Percentiles rank a stretch among this genome's conserved stretches.
These are phyloP conservation scores for Curvularia sp. DNA, from an alignment of 2,329 filamentous ascomycete genomes.

Conservation along the genomic window DNA sequence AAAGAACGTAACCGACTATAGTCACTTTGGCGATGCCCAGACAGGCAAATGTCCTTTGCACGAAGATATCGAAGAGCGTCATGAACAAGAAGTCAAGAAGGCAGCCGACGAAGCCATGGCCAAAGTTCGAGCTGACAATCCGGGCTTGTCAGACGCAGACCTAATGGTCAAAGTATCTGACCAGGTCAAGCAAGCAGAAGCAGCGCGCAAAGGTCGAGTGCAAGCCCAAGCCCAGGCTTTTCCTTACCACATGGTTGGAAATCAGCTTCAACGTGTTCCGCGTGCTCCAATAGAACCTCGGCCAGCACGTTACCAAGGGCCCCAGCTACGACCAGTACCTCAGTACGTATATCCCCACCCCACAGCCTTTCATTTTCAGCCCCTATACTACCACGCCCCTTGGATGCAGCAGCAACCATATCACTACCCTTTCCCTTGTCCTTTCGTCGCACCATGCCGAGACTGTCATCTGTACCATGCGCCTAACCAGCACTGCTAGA, in stretches of 20 bases:
- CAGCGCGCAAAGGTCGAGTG: conserved; percentile 31
- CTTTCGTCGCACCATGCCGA: conserved; percentile 9
- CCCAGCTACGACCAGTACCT: conserved; percentile 6
- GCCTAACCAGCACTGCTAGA: conserved; percentile 21
- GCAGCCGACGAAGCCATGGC: conserved; percentile 67
- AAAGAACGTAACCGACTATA: conserved; percentile 66
- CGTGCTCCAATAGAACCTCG: conserved; percentile 1
- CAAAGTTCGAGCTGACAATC: conserved; percentile 65
- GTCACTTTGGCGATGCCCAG: conserved; percentile 69
- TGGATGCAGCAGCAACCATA: conserved; percentile 9
- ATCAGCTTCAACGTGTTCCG: conserved; percentile 20
- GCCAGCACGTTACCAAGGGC: background rate
- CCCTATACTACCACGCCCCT: conserved; percentile 5
- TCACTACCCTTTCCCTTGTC: conserved; percentile 5
- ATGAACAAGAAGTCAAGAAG: conserved; percentile 67
- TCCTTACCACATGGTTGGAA: conserved; percentile 32
- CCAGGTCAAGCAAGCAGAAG: conserved; percentile 51
- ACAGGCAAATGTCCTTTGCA: conserved; percentile 69
- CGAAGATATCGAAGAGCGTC: conserved; percentile 66
- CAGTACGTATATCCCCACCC: conserved; percentile 24
- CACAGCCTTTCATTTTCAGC: conserved; percentile 1
- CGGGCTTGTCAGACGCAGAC: conserved; percentile 64
- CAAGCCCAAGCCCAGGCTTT: conserved; percentile 24
- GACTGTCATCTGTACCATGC: conserved; percentile 17
- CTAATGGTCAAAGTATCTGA: conserved; percentile 66